Percentiles rank a stretch among this genome's conserved stretches.
Conservation (phyloP, 2,329 filamentous ascomycete species). For the Pyricularia grisea region DNA sequence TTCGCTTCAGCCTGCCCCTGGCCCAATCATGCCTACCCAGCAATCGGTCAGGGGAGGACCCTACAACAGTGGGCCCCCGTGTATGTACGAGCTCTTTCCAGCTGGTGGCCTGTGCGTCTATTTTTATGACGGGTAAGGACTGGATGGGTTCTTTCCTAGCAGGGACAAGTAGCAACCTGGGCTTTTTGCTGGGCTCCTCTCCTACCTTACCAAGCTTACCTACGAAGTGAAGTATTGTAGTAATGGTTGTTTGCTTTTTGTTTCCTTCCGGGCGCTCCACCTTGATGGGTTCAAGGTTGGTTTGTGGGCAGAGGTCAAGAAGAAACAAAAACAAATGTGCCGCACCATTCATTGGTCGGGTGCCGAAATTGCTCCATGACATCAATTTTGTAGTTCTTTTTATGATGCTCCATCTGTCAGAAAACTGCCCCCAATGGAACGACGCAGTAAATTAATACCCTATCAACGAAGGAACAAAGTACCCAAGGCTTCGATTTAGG, state of each 20-base stretch:
- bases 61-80: neutral
- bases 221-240: too few relatives aligned
- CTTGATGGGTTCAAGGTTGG: too few relatives aligned
- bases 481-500: too few relatives aligned
- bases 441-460: too few relatives aligned
- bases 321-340: neutral
- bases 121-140: neutral
- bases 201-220: too few relatives aligned
- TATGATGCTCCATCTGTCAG: neutral
- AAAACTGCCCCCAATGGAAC: neutral
- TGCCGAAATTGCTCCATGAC: neutral
- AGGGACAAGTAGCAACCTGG: neutral
- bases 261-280: neutral
- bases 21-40: neutral
- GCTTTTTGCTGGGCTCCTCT: too few relatives aligned
- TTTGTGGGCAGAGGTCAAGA: neutral
- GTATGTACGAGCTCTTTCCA: neutral
- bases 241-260: neutral
- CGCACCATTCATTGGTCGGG: neutral
- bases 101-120: neutral
- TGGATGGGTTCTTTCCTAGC: neutral
- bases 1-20: neutral
- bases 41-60: neutral
- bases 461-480: neutral
- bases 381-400: neutral